Base-by-base conservation (phyloP, 148 eudicot species). In the Camellia lanceoleosa region DNA sequence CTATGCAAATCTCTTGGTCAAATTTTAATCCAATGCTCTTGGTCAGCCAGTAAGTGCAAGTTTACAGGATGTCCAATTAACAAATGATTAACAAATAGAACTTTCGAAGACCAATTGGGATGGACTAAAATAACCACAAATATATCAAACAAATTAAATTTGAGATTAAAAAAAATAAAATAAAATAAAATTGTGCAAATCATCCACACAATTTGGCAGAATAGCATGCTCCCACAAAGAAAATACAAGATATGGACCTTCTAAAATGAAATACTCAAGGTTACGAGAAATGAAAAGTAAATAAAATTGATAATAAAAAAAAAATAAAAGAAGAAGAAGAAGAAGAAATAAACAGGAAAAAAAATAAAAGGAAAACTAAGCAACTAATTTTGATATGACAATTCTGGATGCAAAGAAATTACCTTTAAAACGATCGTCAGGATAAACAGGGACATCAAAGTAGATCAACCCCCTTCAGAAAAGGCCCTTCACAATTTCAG, bases 401-500 rank as follows among this genome's bases (percentile, higher is more conserved):
- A 52, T 5, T 58, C 3, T n/a, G 30, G 43, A 41, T 49, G n/a
- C 19, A 19, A 69, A 68, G 46, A 71, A 69, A 38, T 81, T 89
- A 96, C 99, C 99, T 93, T 92, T 93, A 79, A 96, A 92, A 78
- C 94, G 93, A 76, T 96, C 99, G 87, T 93, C 98, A 52, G 93
- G 87, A 85, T 89, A 93, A 69, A 96, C 97, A 83, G 97, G 92
- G 75, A 91, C 95, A 82, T 96, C 95, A 91, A 92, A 92, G 87
- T 96, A 96, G 77, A 96, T 83, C 69, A 96, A 88, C 16, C 99
- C 99, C 70, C 99, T 89, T 49, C 86, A 90, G 75, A 82, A 86
- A 71, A 96, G 93, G 52, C 98, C 99, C 90, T 89, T 96, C 69
- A 93, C 78, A 69, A 91, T 83, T 23, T 87, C 90, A 81, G 98